Conservation (phyloP, 106 monocot species). For the Apostasia shenzhenica region DNA sequence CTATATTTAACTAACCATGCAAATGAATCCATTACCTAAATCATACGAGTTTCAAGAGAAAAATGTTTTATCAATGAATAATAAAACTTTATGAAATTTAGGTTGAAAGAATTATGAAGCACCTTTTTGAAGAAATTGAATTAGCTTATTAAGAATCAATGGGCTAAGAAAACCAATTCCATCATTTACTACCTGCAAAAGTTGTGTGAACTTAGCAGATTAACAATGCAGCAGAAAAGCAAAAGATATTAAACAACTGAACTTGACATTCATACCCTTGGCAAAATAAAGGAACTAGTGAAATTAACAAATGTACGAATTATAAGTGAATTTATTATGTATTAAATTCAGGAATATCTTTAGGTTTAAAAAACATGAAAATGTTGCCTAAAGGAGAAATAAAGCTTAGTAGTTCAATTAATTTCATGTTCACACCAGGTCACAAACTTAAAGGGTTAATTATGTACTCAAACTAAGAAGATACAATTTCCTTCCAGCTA, state of each 20-base stretch:
- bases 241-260: too few relatives aligned
- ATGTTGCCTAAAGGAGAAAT: not conserved
- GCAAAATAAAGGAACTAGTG: too few relatives aligned
- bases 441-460: not conserved
- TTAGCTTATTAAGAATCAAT: constrained; percentile 79
- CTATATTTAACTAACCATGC: constrained; percentile 11
- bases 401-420: not conserved
- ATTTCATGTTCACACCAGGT: not conserved
- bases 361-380: too few relatives aligned
- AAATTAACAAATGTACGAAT: too few relatives aligned
- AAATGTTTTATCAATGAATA: not conserved
- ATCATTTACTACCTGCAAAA: constrained; percentile 78
- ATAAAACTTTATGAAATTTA: not conserved
- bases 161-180: constrained; percentile 68
- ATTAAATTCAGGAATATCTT: too few relatives aligned
- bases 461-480: too few relatives aligned
- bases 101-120: not conserved
- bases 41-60: too few relatives aligned
- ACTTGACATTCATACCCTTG: too few relatives aligned
- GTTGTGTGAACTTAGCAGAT: not conserved
- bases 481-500: too few relatives aligned
- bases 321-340: too few relatives aligned
- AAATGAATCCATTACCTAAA: not conserved
- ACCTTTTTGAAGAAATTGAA: constrained; percentile 80
- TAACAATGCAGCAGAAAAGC: too few relatives aligned